Base-by-base conservation (phyloP, 2,329 filamentous ascomycete genomes). In the Tolypocladium endophyticum region DNA sequence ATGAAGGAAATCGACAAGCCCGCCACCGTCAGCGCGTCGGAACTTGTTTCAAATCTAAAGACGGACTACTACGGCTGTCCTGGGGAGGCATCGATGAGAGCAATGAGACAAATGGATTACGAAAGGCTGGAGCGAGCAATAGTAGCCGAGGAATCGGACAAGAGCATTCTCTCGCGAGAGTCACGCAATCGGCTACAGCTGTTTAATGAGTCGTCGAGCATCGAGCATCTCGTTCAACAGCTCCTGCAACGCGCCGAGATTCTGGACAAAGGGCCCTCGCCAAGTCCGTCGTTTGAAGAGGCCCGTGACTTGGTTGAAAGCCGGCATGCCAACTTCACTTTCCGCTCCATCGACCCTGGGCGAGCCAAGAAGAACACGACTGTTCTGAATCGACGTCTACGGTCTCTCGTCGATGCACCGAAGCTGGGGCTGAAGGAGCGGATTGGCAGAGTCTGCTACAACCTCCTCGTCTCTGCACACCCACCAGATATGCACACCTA, bases 401-500 rank as follows among this genome's bases (percentile, higher is more conserved):
- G 73, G 41, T 53, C 66, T n/a, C 63, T 73, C 20, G 59, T 73
- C 23, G 59, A 64, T 18, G 62, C 68, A 4, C 39, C 64, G 1
- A 52, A 64, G 3, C 63, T 73, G 7, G 59, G 58, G 35, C 59
- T 71, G 7, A 72, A 70, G 58, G 72, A 76, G 58, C 72, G 65
- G 59, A 67, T 76, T 35, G 73, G 72, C 47, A 68, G 69, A 45
- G 75, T 85, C 58, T 84, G 81, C 70, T 86, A 87, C 71, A 90
- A 90, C 67, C 74, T 94, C 3, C 77, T 90, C 20, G 74, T 84
- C 4, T 85, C 83, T 2, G 70, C 79, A 2, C 76, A 82, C 23
- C 81, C 85, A 0, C 87, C 89, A 0, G 83, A 83, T 62, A 80
- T 89, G 41, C 78, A 85, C 63, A 90, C 86, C 4, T 90, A 86